Percentiles rank a stretch among this genome's conserved stretches.
These are phyloP conservation scores for Rhinocladiella similis DNA, from an alignment of 2,329 filamentous ascomycete genomes.

Conservation along the genomic window DNA sequence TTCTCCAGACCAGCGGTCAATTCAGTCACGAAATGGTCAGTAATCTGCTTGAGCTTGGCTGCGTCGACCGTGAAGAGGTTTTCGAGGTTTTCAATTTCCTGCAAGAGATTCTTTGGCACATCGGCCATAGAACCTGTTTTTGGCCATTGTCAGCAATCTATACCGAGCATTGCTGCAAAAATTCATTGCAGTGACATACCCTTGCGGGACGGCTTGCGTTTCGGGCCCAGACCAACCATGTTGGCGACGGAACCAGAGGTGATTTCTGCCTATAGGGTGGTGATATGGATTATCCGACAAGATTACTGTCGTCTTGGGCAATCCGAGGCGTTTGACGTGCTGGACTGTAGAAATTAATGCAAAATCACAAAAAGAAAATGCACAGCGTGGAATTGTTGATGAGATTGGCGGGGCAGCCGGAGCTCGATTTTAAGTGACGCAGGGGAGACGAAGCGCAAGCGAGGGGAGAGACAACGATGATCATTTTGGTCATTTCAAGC, in stretches of 20 bases:
- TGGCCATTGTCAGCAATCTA: constrained; percentile 1
- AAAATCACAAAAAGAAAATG: not conserved
- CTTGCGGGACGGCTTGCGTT: constrained; percentile 68
- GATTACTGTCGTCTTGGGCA: not conserved
- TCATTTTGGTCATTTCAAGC: too few relatives aligned
- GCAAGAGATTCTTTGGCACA: constrained; percentile 78
- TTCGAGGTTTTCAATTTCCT: constrained; percentile 82
- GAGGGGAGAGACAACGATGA: too few relatives aligned
- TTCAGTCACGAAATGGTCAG: constrained; percentile 84
- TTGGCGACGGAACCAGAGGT: constrained; percentile 32
- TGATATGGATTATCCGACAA: not conserved
- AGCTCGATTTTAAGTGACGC: too few relatives aligned
- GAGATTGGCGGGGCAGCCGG: not conserved
- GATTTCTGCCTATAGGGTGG: not conserved
- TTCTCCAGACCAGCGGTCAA: constrained; percentile 82
- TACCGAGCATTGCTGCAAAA: constrained; percentile 4
- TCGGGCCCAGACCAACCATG: constrained; percentile 67
- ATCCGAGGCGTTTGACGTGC: not conserved
- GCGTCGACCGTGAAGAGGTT: constrained; percentile 76
- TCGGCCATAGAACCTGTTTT: constrained; percentile 80
- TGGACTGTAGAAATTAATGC: not conserved
- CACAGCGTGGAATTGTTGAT: not conserved
- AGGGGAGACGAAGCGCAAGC: too few relatives aligned
- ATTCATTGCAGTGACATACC: constrained; percentile 55
- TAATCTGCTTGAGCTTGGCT: constrained; percentile 83